Conservation (phyloP, 495 filamentous ascomycete genomes). For the Glutinoglossum americanum region DNA sequence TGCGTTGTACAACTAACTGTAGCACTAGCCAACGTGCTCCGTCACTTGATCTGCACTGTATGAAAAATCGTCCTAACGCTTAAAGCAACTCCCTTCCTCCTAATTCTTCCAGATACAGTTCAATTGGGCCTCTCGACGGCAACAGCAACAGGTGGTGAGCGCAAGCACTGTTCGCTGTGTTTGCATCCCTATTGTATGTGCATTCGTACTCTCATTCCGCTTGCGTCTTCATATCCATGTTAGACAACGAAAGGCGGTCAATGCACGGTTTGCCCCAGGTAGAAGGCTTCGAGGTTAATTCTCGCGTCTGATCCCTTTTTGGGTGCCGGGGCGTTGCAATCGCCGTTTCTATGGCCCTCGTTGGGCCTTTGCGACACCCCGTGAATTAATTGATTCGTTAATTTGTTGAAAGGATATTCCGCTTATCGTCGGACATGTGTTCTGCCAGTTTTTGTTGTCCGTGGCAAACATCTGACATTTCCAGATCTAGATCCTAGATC, state of each 20-base stretch:
- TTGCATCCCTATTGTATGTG: neutral
- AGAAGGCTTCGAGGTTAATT: neutral
- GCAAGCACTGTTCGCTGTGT: neutral
- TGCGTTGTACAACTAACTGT: neutral
- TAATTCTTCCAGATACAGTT: neutral
- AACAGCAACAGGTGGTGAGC: neutral
- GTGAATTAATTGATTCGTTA: neutral
- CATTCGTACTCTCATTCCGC: neutral
- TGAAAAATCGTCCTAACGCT: neutral
- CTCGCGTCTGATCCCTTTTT: neutral
- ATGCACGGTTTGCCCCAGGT: neutral
- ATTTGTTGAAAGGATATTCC: neutral
- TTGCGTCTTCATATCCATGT: neutral
- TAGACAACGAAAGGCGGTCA: neutral
- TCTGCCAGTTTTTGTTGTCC: neutral
- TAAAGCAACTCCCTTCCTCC: neutral
- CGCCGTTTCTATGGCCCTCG: neutral
- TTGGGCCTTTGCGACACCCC: neutral
- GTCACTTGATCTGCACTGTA: neutral
- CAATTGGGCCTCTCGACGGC: neutral
- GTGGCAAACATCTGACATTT: neutral
- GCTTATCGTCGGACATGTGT: slow-evolving; percentile 1
- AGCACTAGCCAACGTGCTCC: neutral
- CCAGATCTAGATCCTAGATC: neutral
- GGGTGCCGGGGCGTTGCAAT: neutral